Base-by-base conservation (phyloP, 2,329 filamentous ascomycete genomes). In the Penicillium olsonii region DNA sequence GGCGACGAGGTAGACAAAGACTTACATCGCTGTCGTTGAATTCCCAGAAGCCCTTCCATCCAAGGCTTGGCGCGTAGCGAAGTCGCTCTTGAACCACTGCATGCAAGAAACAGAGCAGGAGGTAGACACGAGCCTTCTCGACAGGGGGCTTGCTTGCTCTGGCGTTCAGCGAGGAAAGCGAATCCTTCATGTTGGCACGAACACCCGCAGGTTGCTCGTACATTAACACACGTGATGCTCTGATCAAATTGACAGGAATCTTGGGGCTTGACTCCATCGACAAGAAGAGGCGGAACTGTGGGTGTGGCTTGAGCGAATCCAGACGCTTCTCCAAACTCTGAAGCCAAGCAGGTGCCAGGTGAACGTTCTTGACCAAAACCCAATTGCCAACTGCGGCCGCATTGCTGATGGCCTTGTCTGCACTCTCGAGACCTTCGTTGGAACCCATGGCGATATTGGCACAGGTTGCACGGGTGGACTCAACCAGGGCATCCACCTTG, bases 31-130 rank as follows among this genome's bases (percentile, higher is more conserved):
- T 95, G 72, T 99, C 95, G 68, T 99, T 99, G 73, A 99, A 99
- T 73, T 99, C 95, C 94, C 95, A 99, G 80, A 96, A 96, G 45
- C 91, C 90, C 77, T 95, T 96, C 94, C 94, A 99, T 53, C 94
- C 94, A 47, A 99, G 78, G 49, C 82, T 92, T 0, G 94, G 95
- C 19, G 92, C 92, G 69, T 99, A 99, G 55, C 94, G 87, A 55
- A 99, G 78, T 61, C 95, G 82, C 72, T 99, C 94, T 71, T 99
- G 94, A 10, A 96, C 85, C 31, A 99, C 92, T 6, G 94, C 95
- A 68, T 99, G 94, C 62, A 99, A 69, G 81, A 99, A 97, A 3
- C 88, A 94, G 31, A 99, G 81, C 41, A 99, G 78, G 40, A 99
- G 80, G 66, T 99, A 97, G 44, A 99, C 76, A 56, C 95, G 84